Percentiles rank a stretch among this genome's conserved stretches.
phyloP scores from a whole-genome alignment of 2,329 filamentous ascomycete genomes.

The Xylaria sp. region DNA sequence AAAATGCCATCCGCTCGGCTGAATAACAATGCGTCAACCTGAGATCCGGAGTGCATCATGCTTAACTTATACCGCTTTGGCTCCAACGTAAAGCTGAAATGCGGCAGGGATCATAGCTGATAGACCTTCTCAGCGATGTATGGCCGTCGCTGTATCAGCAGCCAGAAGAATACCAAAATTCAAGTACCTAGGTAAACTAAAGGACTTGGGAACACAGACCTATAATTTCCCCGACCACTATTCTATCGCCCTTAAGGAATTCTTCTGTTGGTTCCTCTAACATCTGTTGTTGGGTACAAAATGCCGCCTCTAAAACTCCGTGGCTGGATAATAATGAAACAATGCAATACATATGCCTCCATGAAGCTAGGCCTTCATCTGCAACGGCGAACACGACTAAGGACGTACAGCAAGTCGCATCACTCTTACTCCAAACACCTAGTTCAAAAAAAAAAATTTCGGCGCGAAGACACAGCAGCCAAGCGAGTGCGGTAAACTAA shows the following conservation, averaged over 20 bases:
- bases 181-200: conserved; percentile 14
- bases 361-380: conserved; percentile 1
- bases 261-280: conserved; percentile 19
- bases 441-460: conserved; percentile 1
- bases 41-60: conserved; percentile 16
- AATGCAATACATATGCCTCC: conserved; percentile 31
- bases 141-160: conserved; percentile 10
- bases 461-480: not conserved
- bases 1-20: conserved; percentile 31
- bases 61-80: not conserved
- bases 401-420: not conserved
- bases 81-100: not conserved
- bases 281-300: conserved; percentile 19
- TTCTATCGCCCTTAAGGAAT: conserved; percentile 22
- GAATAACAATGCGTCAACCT: conserved; percentile 31
- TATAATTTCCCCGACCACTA: conserved; percentile 3
- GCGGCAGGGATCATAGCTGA: conserved; percentile 9
- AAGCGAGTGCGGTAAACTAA: not conserved
- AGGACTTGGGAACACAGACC: conserved; percentile 4
- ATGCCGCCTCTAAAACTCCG: conserved; percentile 14
- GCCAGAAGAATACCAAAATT: conserved; percentile 20
- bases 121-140: not conserved
- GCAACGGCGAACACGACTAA: not conserved
- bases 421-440: conserved; percentile 20
- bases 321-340: conserved; percentile 30